Conservation (phyloP, 139 green algal genomes). For the Volvox africanus region DNA sequence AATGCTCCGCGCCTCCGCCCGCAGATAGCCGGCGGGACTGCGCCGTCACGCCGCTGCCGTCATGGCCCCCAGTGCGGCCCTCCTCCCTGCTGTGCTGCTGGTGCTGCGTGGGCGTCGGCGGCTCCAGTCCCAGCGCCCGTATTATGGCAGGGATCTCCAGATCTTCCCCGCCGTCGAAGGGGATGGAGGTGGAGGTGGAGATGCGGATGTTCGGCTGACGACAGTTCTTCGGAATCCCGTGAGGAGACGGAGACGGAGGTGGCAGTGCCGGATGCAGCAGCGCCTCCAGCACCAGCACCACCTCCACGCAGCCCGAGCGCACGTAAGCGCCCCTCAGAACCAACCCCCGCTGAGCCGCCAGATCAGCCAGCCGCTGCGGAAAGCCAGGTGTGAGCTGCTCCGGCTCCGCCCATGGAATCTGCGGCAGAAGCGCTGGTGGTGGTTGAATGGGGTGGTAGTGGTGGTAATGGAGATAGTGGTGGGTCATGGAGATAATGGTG, state of each 20-base stretch:
- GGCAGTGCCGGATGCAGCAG: background rate
- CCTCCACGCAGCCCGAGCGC: conserved; percentile 2
- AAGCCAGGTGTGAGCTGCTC: background rate
- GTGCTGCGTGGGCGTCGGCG: background rate
- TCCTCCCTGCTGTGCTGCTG: background rate
- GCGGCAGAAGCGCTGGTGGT: background rate
- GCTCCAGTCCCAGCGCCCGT: background rate
- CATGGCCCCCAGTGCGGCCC: no score
- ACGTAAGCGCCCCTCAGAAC: background rate
- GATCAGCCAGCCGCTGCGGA: background rate
- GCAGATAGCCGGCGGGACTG: background rate
- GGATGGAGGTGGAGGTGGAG: no score
- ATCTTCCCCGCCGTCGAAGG: background rate
- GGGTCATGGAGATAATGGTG: no score
- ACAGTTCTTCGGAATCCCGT: no score
- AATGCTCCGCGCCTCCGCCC: background rate
- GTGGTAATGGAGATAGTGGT: no score
- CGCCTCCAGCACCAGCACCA: conserved; percentile 24
- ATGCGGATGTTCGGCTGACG: background rate
- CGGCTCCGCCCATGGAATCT: conserved; percentile 15
- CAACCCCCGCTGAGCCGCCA: background rate
- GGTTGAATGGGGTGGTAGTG: no score
- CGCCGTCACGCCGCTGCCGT: background rate
- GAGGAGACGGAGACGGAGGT: background rate
- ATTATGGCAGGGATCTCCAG: background rate